phyloP scores from a whole-genome alignment of 345 rosid genomes.

The Euclidium syriacum region DNA sequence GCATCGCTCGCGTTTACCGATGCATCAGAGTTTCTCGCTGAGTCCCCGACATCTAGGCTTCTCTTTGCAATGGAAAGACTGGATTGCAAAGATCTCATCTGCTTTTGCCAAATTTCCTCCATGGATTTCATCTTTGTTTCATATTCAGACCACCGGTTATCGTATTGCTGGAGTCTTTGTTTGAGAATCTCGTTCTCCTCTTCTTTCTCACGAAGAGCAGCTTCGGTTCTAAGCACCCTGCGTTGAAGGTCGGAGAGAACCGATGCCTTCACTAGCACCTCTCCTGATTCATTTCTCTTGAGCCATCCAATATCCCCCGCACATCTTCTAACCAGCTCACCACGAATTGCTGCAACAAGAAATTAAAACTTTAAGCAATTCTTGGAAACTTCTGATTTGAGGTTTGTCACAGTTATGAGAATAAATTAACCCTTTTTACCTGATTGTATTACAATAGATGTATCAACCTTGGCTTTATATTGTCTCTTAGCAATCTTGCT shows the following conservation, averaged over 20 bases:
- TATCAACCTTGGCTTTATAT: conserved; percentile 42
- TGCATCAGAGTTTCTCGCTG: conserved; percentile 23
- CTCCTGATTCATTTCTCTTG: conserved; percentile 53
- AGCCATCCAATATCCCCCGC: conserved; percentile 66
- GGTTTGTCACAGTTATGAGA: neutral
- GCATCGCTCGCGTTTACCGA: conserved; percentile 20
- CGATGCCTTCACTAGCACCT: conserved; percentile 50
- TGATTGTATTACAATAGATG: conserved; percentile 67
- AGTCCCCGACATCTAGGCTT: conserved; percentile 56
- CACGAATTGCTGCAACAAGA: conserved; percentile 67
- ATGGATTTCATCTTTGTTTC: conserved; percentile 88
- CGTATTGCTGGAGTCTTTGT: conserved; percentile 63
- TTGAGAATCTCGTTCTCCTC: conserved; percentile 67
- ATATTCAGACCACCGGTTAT: conserved; percentile 68
- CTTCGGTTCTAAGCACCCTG: conserved; percentile 63
- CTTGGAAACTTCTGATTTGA: neutral
- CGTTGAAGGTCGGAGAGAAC: conserved; percentile 62
- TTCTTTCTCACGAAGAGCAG: conserved; percentile 61
- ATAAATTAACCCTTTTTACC: conserved; percentile 35
- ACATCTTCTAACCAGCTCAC: conserved; percentile 87
- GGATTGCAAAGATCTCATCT: conserved; percentile 73
- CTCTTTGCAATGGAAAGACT: conserved; percentile 76
- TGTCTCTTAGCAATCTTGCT: conserved; percentile 36
- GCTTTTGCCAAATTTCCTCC: conserved; percentile 96
- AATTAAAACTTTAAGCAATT: neutral